phyloP scores from a whole-genome alignment of 257 asterid species.

The Gentiana dahurica region DNA sequence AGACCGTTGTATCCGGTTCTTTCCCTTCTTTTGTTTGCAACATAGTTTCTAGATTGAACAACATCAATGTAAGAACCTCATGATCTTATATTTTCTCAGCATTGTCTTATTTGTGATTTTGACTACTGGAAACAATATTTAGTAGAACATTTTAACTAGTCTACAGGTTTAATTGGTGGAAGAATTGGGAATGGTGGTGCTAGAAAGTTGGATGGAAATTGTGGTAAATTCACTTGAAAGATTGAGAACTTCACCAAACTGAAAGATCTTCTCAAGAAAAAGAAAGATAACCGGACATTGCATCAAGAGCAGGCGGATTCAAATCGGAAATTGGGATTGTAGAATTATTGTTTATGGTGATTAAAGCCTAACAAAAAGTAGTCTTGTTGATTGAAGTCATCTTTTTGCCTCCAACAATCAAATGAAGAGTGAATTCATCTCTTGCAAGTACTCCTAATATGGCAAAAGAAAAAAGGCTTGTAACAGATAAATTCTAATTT shows the following conservation, averaged over 20 bases:
- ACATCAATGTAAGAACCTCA: slow-evolving; percentile 35
- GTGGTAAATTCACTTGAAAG: slow-evolving; percentile 92
- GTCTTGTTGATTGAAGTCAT: too few relatives aligned
- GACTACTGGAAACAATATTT: too few relatives aligned
- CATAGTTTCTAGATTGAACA: slow-evolving; percentile 34
- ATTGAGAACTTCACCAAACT: slow-evolving; percentile 89
- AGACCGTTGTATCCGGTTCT: slow-evolving; percentile 17
- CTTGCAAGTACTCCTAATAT: too few relatives aligned
- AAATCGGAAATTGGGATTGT: slow-evolving; percentile 93
- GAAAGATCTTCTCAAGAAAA: slow-evolving; percentile 93
- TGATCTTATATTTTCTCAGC: neutral
- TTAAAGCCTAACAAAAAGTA: too few relatives aligned
- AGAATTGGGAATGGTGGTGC: slow-evolving; percentile 51
- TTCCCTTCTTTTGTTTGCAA: slow-evolving; percentile 83
- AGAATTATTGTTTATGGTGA: slow-evolving; percentile 72
- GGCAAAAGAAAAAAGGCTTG: too few relatives aligned
- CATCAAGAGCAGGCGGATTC: slow-evolving; percentile 96
- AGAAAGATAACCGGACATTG: slow-evolving; percentile 98
- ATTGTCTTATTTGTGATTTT: neutral
- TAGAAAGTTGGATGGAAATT: slow-evolving; percentile 77
- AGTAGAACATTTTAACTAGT: slow-evolving; percentile 16
- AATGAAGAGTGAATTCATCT: too few relatives aligned
- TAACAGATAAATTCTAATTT: too few relatives aligned
- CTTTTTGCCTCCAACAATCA: too few relatives aligned
- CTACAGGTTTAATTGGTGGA: slow-evolving; percentile 43